phyloP scores from a whole-genome alignment of 208 protist species.

The Acanthamoeba triangularis region DNA sequence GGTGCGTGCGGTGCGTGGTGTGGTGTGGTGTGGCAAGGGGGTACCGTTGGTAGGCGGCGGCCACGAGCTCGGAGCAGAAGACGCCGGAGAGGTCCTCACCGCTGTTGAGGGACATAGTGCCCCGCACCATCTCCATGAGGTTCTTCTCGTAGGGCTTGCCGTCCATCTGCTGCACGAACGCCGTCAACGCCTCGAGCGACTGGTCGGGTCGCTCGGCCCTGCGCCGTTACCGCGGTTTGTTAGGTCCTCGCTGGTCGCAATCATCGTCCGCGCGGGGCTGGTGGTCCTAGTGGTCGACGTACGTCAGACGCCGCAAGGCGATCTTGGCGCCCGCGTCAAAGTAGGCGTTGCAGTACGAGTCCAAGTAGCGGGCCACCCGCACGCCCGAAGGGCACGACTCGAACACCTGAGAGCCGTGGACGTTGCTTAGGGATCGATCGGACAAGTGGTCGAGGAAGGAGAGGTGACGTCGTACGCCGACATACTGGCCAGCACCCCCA shows the following conservation, averaged over 20 bases:
- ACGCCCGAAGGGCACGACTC: neutral
- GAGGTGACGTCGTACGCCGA: neutral
- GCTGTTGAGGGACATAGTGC: constrained; percentile 11
- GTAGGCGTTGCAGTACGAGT: neutral
- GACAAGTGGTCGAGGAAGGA: neutral
- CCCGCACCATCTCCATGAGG: constrained; percentile 7
- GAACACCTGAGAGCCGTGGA: neutral
- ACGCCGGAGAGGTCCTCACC: constrained; percentile 18
- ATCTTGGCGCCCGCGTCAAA: neutral
- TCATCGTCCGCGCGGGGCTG: neutral
- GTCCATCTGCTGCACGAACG: constrained; percentile 22
- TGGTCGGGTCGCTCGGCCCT: neutral
- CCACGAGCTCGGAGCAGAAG: constrained; percentile 24
- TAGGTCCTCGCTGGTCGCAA: neutral
- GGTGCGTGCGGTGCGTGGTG: too few relatives aligned
- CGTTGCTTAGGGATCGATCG: too few relatives aligned
- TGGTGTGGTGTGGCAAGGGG: too few relatives aligned
- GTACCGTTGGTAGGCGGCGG: constrained; percentile 5
- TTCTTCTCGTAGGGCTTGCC: constrained; percentile 30
- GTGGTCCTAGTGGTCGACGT: neutral
- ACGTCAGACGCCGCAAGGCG: neutral
- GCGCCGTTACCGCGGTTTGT: neutral
- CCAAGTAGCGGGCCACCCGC: neutral
- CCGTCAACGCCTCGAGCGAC: neutral
- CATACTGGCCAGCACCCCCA: neutral